These are phyloP conservation scores for Sporisorium reilianum DNA, from an alignment of 1,284 basidiomycete species.

Conservation along the genomic window DNA sequence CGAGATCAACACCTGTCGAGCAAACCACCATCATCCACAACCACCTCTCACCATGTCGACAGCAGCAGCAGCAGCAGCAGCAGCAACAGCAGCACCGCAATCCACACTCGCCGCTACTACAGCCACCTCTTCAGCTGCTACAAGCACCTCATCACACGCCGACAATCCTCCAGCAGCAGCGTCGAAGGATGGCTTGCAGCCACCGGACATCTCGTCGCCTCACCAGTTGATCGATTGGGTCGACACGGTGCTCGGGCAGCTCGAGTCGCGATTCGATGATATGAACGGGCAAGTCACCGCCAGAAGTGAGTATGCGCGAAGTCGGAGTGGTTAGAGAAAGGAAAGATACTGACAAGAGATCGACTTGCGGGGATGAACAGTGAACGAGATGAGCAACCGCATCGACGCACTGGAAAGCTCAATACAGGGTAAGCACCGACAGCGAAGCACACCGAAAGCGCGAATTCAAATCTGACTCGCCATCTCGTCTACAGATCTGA, in stretches of 20 bases:
- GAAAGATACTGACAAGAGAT: neutral
- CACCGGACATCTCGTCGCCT: conserved; percentile 55
- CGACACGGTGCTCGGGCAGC: conserved; percentile 58
- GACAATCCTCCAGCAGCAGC: conserved; percentile 1
- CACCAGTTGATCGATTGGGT: conserved; percentile 69
- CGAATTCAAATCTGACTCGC: neutral
- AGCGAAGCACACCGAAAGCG: neutral
- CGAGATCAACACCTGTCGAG: conserved; percentile 25
- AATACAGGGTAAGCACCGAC: conserved; percentile 66
- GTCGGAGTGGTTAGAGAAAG: too few relatives aligned
- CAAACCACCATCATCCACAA: conserved; percentile 4
- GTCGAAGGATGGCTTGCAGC: neutral
- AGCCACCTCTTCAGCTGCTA: conserved; percentile 1
- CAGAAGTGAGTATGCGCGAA: conserved; percentile 52
- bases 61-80: conserved; percentile 5
- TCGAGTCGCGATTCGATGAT: conserved; percentile 61
- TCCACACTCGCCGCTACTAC: neutral
- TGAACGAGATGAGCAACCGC: conserved; percentile 66
- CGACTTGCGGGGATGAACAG: conserved; percentile 22
- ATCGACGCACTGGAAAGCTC: conserved; percentile 65
- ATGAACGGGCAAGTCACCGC: conserved; percentile 60
- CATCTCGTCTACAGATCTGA: conserved; percentile 23
- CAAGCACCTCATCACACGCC: conserved; percentile 12
- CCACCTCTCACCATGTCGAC: conserved; percentile 6
- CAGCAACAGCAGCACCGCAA: conserved; percentile 7